Evolutionary conservation across 2,329 filamentous ascomycete species (phyloP).

Genomic region (Catunica adiposa): DNA sequence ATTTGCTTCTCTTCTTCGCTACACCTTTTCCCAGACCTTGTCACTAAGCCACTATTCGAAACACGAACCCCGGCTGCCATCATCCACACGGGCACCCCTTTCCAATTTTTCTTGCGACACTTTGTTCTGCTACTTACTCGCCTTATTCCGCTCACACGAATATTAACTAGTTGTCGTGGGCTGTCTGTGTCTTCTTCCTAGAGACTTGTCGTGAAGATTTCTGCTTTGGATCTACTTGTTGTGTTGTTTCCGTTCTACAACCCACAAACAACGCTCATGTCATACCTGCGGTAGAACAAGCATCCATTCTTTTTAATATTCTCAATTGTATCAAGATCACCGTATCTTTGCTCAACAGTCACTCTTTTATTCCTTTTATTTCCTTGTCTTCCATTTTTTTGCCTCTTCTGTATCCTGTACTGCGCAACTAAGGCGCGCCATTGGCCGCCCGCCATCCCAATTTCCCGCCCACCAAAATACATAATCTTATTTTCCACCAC

Average conservation of each 20-base stretch:
- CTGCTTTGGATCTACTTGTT: conserved; percentile 2
- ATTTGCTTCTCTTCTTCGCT: background rate
- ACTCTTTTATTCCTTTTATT: conserved; percentile 11
- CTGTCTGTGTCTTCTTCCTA: conserved; percentile 12
- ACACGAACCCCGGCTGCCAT: conserved; percentile 6
- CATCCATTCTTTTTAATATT: conserved; percentile 10
- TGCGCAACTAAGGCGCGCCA: conserved; percentile 10
- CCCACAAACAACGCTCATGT: conserved; percentile 8
- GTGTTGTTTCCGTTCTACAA: conserved; percentile 2
- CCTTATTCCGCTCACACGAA: conserved; percentile 2
- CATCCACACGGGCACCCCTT: conserved; percentile 11
- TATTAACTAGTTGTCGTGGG: background rate
- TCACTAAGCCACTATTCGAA: conserved; percentile 14
- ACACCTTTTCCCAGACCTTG: conserved; percentile 3
- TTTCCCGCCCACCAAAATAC: conserved; percentile 1
- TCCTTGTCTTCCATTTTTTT: conserved; percentile 12
- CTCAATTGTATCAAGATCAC: background rate
- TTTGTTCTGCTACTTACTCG: conserved; percentile 6
- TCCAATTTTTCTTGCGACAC: conserved; percentile 15
- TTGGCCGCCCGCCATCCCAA: conserved; percentile 12
- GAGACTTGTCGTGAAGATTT: conserved; percentile 6
- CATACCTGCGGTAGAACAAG: conserved; percentile 1
- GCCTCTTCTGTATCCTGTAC: background rate
- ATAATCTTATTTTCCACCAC: background rate
- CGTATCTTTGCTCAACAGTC: conserved; percentile 2